Evolutionary conservation across 768 basidiomycete species (phyloP), one percentile per base, ranked within the genome.

Genomic region (Leccinum incarnatum): DNA sequence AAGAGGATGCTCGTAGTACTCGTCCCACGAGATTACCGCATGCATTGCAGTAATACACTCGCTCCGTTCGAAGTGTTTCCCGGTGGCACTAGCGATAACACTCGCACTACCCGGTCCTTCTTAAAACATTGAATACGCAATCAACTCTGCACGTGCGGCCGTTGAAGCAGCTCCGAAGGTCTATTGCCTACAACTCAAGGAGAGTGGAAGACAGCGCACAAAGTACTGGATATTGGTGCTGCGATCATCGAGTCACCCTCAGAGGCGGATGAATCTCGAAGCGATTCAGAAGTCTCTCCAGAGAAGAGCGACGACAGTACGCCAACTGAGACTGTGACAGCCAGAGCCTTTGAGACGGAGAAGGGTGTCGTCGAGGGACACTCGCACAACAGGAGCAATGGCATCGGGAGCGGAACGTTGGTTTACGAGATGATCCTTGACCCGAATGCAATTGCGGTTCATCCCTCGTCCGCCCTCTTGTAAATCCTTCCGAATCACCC

Each of bases 101-200:
- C 27, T 27, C 27, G 27, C 27, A 5, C 85, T 85, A 30, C 81
- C 27, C 27, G 27, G 88, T 14, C 82, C 82, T 2, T 74, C 77
- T 4, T 85, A 87, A 25, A 81, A 90, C 62, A 74, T 95, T 37
- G 78, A 83, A n/a, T 75, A 79, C 29, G 92, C 95, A 0, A 81
- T 89, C 8, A 72, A 79, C 12, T 76, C 84, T 53, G 89, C 91
- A 0, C 85, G 87, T 6, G 67, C 77, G 5, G 90, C 94, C 1
- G 84, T 96, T 3, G 89, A 95, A 69, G 78, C 79, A 7, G 84
- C 88, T 30, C 77, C 87, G 0, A 74, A 71, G 93, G 90, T 0
- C 76, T 98, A 5, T 72, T 96, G 11, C 78, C 95, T n/a, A 85
- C 86, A 0, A 87, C 89, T 9, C 76, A 79, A 29, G 91, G 89